Evolutionary conservation across 768 basidiomycete species (phyloP).

Genomic region (Phylloporus sp.): DNA sequence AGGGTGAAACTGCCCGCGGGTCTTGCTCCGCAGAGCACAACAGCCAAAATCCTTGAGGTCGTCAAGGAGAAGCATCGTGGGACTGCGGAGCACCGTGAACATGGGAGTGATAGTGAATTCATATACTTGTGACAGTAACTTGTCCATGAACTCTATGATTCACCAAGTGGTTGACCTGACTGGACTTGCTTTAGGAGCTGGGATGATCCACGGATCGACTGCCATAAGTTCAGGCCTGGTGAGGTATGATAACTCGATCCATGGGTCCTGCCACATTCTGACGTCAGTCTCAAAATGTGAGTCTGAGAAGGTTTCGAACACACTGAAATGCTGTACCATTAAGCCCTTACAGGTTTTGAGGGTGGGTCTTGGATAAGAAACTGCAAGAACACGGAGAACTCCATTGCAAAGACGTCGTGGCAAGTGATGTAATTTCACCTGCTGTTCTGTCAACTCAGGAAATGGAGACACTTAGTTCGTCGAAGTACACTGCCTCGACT

Average conservation of each 20-base stretch:
- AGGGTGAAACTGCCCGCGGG: constrained; percentile 15
- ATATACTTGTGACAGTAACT: too few relatives aligned
- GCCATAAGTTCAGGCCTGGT: not conserved
- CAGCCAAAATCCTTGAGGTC: constrained; percentile 16
- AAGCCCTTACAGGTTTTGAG: not conserved
- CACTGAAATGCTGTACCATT: not conserved
- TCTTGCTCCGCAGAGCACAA: constrained; percentile 17
- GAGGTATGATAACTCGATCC: not conserved
- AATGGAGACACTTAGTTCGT: not conserved
- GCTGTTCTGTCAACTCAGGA: not conserved
- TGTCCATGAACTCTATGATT: constrained; percentile 2
- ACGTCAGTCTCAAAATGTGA: not conserved
- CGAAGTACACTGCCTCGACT: constrained; percentile 10
- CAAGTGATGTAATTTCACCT: not conserved
- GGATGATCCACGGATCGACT: not conserved
- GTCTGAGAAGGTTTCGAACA: not conserved
- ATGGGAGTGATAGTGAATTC: constrained; percentile 10
- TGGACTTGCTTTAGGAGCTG: constrained; percentile 1
- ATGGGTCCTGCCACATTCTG: not conserved
- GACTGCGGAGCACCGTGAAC: constrained; percentile 21
- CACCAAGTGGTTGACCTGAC: constrained; percentile 1
- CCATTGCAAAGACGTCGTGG: not conserved
- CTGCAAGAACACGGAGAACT: not conserved
- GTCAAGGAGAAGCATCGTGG: constrained; percentile 17
- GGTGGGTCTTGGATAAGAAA: not conserved